Percentiles rank a stretch among this genome's conserved stretches.
Conservation (phyloP, 202 grass and related monocot species). For the Hordeum pubiflorum region DNA sequence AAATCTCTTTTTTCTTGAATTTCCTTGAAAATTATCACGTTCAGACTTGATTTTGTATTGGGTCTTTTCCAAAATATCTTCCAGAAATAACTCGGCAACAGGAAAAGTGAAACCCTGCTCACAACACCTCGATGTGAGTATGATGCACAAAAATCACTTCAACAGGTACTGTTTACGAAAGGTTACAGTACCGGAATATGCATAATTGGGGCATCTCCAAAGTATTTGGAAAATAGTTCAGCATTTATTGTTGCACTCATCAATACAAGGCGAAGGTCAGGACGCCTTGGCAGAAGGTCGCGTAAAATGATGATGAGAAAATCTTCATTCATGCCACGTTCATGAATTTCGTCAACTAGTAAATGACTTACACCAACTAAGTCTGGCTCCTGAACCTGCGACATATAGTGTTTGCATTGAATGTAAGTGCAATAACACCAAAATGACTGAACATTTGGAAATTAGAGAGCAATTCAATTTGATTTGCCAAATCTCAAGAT, state of each 20-base stretch:
- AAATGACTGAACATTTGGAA: constrained; percentile 14
- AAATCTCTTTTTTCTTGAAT: constrained; percentile 65
- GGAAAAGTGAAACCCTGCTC: constrained; percentile 86
- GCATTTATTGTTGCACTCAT: constrained; percentile 99
- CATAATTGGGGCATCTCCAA: constrained; percentile 69
- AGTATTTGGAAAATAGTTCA: constrained; percentile 93
- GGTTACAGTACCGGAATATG: constrained; percentile 75
- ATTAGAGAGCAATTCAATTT: not conserved
- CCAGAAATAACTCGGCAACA: constrained; percentile 75
- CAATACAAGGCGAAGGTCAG: constrained; percentile 76
- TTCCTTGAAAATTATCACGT: constrained; percentile 61
- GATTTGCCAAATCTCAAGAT: constrained; percentile 8
- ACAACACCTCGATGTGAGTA: constrained; percentile 14
- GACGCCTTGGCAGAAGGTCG: constrained; percentile 77
- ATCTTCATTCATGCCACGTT: constrained; percentile 97
- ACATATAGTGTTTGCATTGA: constrained; percentile 22
- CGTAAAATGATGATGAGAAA: constrained; percentile 96
- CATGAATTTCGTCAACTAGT: constrained; percentile 96
- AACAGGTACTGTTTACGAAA: not conserved
- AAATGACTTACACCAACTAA: constrained; percentile 81
- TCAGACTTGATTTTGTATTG: constrained; percentile 79
- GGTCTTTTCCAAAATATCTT: constrained; percentile 81
- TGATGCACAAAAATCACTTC: constrained; percentile 14
- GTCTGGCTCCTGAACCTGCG: constrained; percentile 82
- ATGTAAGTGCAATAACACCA: not conserved